Base-by-base conservation (phyloP, 805 yeast species). In the Schwanniomyces vanrijiae region DNA sequence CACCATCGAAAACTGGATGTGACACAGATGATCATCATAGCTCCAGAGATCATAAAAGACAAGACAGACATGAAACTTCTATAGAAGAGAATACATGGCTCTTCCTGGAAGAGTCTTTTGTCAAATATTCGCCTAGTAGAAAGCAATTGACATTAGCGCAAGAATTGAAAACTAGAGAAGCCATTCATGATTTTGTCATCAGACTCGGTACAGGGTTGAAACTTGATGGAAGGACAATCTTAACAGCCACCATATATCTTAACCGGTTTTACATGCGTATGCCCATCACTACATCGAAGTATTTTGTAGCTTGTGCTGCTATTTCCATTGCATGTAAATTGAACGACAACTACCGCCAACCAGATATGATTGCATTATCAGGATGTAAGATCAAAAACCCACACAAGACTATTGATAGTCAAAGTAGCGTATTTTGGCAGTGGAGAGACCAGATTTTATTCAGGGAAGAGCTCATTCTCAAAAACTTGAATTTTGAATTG, bases 361-460 rank as follows among this genome's bases (percentile, higher is more conserved):
- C 77, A 4, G 77, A 72, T 47, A 70, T 66, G 53, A 68, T 73
- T 8, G 76, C 77, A 8, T 51, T 71, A 52, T 54, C 63, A 3
- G 75, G 69, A 5, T 67, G 75, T 45, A 58, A 49, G 28, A 41
- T 70, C 37, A 68, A 69, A 47, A 69, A 64, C 50, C 68, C 73
- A 4, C 47, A 55, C n/a, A 53, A 54, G 35, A 50, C 54, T 18
- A 56, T 73, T 2, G 75, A 72, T 42, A 75, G 71, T 50, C 75
- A 71, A 29, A 66, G 68, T 47, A 67, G 66, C 18, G 47, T 64
- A 42, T 73, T 71, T 54, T 73, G 78, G 78, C 62, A 62, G 37
- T 73, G 77, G 77, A 46, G 76, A 26, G 78, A 73, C 55, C 77
- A 73, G 55, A 56, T 73, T 8, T 54, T 73, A 37, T 73, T 64